Percentiles rank a stretch among this genome's conserved stretches.
These are phyloP conservation scores for Exophiala sp. DNA, from an alignment of 2,329 filamentous ascomycete genomes.

Conservation along the genomic window DNA sequence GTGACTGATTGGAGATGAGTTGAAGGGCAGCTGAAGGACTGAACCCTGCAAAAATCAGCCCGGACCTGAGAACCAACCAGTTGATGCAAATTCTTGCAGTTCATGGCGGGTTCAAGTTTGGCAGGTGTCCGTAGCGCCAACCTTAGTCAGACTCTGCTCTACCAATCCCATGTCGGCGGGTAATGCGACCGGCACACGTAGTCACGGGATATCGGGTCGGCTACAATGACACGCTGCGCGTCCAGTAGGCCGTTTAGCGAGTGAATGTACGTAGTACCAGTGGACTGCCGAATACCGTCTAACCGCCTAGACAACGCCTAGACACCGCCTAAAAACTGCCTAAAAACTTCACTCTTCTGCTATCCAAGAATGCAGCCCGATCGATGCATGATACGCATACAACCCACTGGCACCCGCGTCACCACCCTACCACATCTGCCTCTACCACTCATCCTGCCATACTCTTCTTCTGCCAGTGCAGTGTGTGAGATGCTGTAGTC, in stretches of 20 bases:
- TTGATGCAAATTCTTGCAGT: not conserved
- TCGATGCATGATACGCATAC: too few species aligned
- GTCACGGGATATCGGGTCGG: constrained; percentile 1
- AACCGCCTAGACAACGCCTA: too few species aligned
- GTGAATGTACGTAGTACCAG: too few species aligned
- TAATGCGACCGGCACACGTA: not conserved
- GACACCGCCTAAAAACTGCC: too few species aligned
- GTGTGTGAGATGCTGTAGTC: not conserved
- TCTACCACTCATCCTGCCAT: too few species aligned
- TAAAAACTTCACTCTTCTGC: too few species aligned
- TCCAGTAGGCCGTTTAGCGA: not conserved
- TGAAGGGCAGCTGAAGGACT: not conserved
- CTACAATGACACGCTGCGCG: not conserved
- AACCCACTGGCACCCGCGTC: not conserved
- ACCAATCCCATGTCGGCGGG: too few species aligned
- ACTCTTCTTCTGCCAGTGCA: not conserved
- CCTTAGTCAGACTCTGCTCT: too few species aligned
- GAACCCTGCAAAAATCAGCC: not conserved
- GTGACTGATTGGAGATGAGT: constrained; percentile 15
- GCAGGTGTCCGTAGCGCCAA: constrained; percentile 15
- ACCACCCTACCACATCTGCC: not conserved
- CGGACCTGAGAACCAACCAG: not conserved
- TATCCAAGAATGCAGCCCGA: not conserved
- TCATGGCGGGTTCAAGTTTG: too few species aligned
- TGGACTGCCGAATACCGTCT: too few species aligned